Evolutionary conservation across 164 flowering plant species (phyloP).

Genomic region (Kalanchoe fedtschenkoi): DNA sequence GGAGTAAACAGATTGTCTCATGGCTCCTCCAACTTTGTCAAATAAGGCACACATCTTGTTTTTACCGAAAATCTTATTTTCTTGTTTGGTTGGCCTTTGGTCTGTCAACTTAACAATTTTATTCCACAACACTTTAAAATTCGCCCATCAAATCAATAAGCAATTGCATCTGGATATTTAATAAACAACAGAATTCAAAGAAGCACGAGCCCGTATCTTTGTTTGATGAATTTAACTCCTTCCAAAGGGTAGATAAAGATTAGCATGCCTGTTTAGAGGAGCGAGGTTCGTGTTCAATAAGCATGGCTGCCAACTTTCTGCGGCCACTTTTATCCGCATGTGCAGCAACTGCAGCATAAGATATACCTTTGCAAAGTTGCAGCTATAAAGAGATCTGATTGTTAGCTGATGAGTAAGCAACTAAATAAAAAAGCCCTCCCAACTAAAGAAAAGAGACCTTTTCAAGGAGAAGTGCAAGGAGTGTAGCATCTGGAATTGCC

Average conservation of each 20-base stretch:
- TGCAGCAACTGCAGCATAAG: slow-evolving; percentile 97
- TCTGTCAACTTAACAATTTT: background rate
- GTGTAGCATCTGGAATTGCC: slow-evolving; percentile 65
- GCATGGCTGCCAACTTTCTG: slow-evolving; percentile 90
- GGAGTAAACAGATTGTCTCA: background rate
- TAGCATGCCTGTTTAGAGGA: slow-evolving; percentile 79
- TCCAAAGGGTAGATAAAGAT: background rate
- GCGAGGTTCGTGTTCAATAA: slow-evolving; percentile 90
- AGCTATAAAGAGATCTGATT: slow-evolving; percentile 41
- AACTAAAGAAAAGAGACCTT: slow-evolving; percentile 41
- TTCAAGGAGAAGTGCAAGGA: slow-evolving; percentile 79
- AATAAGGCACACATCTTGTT: background rate
- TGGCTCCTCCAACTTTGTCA: background rate
- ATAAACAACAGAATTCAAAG: background rate
- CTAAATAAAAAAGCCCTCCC: slow-evolving; percentile 1
- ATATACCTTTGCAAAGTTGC: slow-evolving; percentile 78
- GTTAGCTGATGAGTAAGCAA: background rate
- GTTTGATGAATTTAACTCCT: background rate
- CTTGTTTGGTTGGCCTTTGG: background rate
- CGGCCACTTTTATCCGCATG: slow-evolving; percentile 90
- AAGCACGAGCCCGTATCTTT: background rate
- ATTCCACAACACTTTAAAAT: background rate
- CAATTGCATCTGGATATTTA: background rate
- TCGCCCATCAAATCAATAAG: background rate
- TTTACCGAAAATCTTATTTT: background rate